phyloP scores from a whole-genome alignment of 768 basidiomycete species.

The Trametes gibbosa region DNA sequence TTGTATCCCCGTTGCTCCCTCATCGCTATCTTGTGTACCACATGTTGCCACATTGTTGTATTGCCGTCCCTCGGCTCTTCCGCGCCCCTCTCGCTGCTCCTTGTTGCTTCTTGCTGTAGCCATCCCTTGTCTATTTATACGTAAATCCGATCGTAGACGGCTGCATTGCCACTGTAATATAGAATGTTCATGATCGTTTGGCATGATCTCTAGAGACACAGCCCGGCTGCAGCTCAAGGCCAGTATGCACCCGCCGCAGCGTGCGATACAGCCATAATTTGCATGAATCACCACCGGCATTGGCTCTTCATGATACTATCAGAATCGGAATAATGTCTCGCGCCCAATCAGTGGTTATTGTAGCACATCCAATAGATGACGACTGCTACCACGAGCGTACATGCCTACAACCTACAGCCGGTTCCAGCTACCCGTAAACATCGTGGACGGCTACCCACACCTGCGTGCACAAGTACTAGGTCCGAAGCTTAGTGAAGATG shows the following conservation, averaged over 20 bases:
- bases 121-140: not conserved
- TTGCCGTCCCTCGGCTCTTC: not conserved
- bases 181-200: not conserved
- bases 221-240: not conserved
- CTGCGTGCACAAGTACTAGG: slow-evolving; percentile 3
- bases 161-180: slow-evolving; percentile 1
- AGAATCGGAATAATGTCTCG: not conserved
- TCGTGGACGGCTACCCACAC: too few species aligned
- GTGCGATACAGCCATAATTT: not conserved
- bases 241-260: not conserved
- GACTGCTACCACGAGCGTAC: not conserved
- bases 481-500: slow-evolving; percentile 26
- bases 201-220: not conserved
- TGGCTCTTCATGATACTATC: not conserved
- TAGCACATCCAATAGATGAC: not conserved
- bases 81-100: not conserved
- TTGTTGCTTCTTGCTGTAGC: not conserved
- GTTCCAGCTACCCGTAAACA: too few species aligned
- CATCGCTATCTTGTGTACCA: not conserved
- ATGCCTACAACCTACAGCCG: not conserved
- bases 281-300: not conserved
- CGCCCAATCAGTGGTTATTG: not conserved
- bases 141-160: not conserved
- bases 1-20: not conserved
- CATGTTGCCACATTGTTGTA: not conserved